These are phyloP conservation scores for Stephania japonica DNA, from an alignment of 164 flowering plant species.

Conservation along the genomic window DNA sequence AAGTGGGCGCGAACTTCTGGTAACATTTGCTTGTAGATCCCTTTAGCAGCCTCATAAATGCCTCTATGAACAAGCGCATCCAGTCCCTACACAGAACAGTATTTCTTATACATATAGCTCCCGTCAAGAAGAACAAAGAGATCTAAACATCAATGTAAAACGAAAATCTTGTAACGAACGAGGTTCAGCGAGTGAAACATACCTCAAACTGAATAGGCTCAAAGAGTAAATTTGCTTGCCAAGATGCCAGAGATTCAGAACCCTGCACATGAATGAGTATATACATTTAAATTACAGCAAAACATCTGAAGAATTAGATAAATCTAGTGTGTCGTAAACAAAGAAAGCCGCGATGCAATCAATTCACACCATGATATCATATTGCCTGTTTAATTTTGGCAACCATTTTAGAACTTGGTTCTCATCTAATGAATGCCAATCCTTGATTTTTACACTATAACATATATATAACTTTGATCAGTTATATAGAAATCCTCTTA, in stretches of 20 bases:
- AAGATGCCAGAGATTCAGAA: slow-evolving; percentile 89
- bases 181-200: slow-evolving; percentile 11
- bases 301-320: neutral
- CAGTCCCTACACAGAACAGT: slow-evolving; percentile 45
- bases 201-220: slow-evolving; percentile 94
- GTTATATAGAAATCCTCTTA: slow-evolving; percentile 10
- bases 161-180: neutral
- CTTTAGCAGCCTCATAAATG: slow-evolving; percentile 96
- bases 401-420: neutral
- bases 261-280: slow-evolving; percentile 47
- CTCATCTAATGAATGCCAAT: neutral
- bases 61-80: slow-evolving; percentile 93
- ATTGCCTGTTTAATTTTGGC: no score
- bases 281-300: slow-evolving; percentile 2
- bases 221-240: slow-evolving; percentile 95
- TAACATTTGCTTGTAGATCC: slow-evolving; percentile 87
- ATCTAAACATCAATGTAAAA: neutral
- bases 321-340: neutral
- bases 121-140: neutral
- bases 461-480: neutral
- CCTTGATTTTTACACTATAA: neutral
- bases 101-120: neutral
- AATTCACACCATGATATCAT: no score
- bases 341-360: no score
- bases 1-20: slow-evolving; percentile 78